These are phyloP conservation scores for Debaryomycetaceae sp. DNA, from an alignment of 1,139 yeast genomes.

Conservation along the genomic window DNA sequence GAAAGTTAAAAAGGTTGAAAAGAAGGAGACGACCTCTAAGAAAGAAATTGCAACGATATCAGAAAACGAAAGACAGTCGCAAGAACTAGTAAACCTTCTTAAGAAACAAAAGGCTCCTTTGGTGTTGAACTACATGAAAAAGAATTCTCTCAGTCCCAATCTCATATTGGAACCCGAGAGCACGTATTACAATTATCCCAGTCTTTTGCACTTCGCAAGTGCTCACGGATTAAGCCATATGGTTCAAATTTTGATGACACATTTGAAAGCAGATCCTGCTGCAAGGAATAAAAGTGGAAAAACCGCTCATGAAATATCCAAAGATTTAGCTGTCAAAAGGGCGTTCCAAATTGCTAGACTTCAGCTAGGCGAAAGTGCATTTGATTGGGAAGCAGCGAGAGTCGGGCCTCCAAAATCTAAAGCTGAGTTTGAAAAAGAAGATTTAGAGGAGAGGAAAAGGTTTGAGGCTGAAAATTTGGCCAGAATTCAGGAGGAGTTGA, in stretches of 20 bases:
- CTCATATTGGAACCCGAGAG: constrained; percentile 53
- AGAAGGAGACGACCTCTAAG: constrained; percentile 19
- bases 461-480: constrained; percentile 34
- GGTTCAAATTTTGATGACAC: constrained; percentile 60
- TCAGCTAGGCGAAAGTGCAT: constrained; percentile 62
- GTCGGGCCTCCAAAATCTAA: constrained; percentile 65
- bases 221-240: constrained; percentile 64
- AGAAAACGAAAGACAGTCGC: constrained; percentile 47
- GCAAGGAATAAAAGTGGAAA: constrained; percentile 50
- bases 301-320: constrained; percentile 53
- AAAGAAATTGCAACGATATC: constrained; percentile 10
- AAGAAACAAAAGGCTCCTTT: constrained; percentile 80
- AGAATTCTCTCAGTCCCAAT: constrained; percentile 50
- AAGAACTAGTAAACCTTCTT: constrained; percentile 55
- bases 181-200: constrained; percentile 59
- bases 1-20: constrained; percentile 15
- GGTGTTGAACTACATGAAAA: constrained; percentile 57
- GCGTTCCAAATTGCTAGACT: constrained; percentile 69
- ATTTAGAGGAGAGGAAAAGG: constrained; percentile 28
- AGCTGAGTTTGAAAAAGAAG: constrained; percentile 55
- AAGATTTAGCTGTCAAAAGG: constrained; percentile 40
- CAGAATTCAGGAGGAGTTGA: constrained; percentile 38
- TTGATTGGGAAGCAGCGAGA: constrained; percentile 68
- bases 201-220: constrained; percentile 77
- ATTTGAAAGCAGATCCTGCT: constrained; percentile 70